These are phyloP conservation scores for Lactarius indigo DNA, from an alignment of 768 basidiomycete species.

Conservation along the genomic window DNA sequence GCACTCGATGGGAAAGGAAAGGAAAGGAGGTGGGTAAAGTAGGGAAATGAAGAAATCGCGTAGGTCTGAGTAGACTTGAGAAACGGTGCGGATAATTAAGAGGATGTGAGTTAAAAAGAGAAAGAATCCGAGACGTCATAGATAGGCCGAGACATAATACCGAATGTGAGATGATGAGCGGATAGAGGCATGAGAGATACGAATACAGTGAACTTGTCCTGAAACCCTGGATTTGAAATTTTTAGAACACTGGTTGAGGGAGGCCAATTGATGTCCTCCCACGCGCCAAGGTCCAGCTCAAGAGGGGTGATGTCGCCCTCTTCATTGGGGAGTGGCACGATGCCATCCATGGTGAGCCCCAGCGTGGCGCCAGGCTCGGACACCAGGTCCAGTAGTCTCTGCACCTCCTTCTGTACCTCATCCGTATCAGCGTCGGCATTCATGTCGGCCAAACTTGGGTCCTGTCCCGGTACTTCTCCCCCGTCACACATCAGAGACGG, in stretches of 20 bases:
- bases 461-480: slow-evolving; percentile 29
- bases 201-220: slow-evolving; percentile 8
- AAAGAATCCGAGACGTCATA: slow-evolving; percentile 24
- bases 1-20: background rate
- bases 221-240: background rate
- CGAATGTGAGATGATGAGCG: slow-evolving; percentile 19
- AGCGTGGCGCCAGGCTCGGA: slow-evolving; percentile 35
- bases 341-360: slow-evolving; percentile 18
- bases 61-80: slow-evolving; percentile 7
- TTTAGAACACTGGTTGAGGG: slow-evolving; percentile 29
- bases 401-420: slow-evolving; percentile 53
- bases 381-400: slow-evolving; percentile 55
- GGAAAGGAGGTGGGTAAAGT: background rate
- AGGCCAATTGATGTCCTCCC: slow-evolving; percentile 21
- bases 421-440: slow-evolving; percentile 21
- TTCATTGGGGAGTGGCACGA: slow-evolving; percentile 7
- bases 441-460: background rate
- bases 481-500: slow-evolving; percentile 31
- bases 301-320: slow-evolving; percentile 31
- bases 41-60: background rate
- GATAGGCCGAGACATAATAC: slow-evolving; percentile 15
- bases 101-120: slow-evolving; percentile 4
- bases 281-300: slow-evolving; percentile 32
- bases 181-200: slow-evolving; percentile 23
- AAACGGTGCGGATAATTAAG: slow-evolving; percentile 9